Conservation (phyloP, 2,329 filamentous ascomycete genomes). For the Zymoseptoria tritici region DNA sequence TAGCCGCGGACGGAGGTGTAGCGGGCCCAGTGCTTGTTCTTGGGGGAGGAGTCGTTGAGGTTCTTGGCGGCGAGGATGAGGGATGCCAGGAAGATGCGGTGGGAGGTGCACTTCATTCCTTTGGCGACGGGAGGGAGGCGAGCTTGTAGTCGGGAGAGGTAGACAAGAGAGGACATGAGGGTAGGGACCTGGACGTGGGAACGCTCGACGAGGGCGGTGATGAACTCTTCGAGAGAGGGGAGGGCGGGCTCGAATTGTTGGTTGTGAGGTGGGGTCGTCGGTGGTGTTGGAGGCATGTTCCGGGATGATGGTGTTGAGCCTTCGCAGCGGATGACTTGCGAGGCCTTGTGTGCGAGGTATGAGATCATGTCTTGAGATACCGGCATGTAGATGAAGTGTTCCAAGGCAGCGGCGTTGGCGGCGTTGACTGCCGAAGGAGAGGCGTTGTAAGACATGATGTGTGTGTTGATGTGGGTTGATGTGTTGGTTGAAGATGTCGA, state of each 20-base stretch:
- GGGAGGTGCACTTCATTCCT: constrained; percentile 90
- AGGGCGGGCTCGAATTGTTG: constrained; percentile 47
- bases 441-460: constrained; percentile 39
- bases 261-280: constrained; percentile 50
- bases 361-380: constrained; percentile 70
- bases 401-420: constrained; percentile 66
- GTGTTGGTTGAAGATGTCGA: constrained; percentile 11
- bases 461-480: constrained; percentile 10
- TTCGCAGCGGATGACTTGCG: constrained; percentile 75
- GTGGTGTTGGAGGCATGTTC: constrained; percentile 51
- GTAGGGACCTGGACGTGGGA: constrained; percentile 97
- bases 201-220: constrained; percentile 78
- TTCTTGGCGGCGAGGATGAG: constrained; percentile 90
- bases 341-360: constrained; percentile 67
- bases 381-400: constrained; percentile 71
- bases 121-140: constrained; percentile 90
- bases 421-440: constrained; percentile 41
- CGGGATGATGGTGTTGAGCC: constrained; percentile 36
- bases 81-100: constrained; percentile 90
- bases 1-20: constrained; percentile 73
- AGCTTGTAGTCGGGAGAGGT: constrained; percentile 74
- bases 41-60: constrained; percentile 94
- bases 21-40: constrained; percentile 99
- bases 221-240: constrained; percentile 83
- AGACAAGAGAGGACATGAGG: constrained; percentile 93